A percentile compares a stretch with the other conserved stretches of the same genome.
phyloP scores from a whole-genome alignment of 768 basidiomycete genomes.

The Rhodotorula toruloides region DNA sequence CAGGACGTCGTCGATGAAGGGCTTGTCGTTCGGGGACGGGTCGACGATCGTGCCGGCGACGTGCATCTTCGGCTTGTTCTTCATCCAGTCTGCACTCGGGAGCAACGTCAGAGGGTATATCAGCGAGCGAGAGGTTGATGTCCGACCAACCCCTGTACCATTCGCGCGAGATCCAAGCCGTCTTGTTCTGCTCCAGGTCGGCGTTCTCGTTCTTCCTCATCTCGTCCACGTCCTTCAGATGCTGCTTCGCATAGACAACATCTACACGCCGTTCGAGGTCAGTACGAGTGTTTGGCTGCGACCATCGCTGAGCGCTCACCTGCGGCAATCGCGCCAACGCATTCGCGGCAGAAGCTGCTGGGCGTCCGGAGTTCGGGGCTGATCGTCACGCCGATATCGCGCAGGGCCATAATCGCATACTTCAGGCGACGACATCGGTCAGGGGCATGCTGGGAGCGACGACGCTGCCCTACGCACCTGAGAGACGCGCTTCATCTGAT shows the following conservation, averaged over 20 bases:
- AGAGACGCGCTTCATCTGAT: conserved; percentile 64
- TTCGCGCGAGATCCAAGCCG: conserved; percentile 71
- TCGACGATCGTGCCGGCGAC: conserved; percentile 51
- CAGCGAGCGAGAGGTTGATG: background rate
- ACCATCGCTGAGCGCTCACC: background rate
- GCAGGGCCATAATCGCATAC: conserved; percentile 45
- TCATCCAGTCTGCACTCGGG: conserved; percentile 61
- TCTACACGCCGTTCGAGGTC: background rate
- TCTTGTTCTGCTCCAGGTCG: conserved; percentile 48
- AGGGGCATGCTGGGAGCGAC: conserved; percentile 23
- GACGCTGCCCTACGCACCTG: too few relatives aligned
- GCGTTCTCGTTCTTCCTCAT: conserved; percentile 41
- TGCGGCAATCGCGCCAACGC: conserved; percentile 51
- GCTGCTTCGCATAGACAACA: background rate
- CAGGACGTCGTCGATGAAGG: conserved; percentile 58
- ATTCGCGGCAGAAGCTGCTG: conserved; percentile 58
- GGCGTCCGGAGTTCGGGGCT: conserved; percentile 52
- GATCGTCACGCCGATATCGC: conserved; percentile 51
- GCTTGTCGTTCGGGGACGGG: conserved; percentile 61
- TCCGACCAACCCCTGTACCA: conserved; percentile 65
- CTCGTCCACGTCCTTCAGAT: background rate
- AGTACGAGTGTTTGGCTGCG: too few relatives aligned
- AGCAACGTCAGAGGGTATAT: background rate
- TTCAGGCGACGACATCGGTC: background rate
- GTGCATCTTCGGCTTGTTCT: conserved; percentile 72